These are phyloP conservation scores for Pezicula rhizophila DNA, from an alignment of 2,329 filamentous ascomycete species.

Conservation along the genomic window DNA sequence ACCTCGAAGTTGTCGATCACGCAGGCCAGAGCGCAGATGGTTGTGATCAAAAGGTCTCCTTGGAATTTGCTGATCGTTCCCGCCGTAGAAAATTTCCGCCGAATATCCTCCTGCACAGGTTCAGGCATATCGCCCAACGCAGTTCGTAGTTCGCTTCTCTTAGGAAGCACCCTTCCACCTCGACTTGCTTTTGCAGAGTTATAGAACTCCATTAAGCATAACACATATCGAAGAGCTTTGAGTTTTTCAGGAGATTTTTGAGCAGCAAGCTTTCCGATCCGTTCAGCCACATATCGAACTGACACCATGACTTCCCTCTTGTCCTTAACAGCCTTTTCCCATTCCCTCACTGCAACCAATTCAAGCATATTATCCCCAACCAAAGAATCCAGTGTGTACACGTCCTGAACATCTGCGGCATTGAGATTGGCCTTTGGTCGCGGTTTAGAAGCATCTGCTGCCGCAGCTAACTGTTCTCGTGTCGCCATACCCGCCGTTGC, in stretches of 20 bases:
- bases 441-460: conserved; percentile 62
- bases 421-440: conserved; percentile 64
- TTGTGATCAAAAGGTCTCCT: conserved; percentile 64
- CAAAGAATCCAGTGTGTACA: conserved; percentile 62
- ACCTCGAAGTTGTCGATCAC: conserved; percentile 70
- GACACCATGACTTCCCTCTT: conserved; percentile 49
- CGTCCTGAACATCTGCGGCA: conserved; percentile 62
- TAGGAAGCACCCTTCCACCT: conserved; percentile 46
- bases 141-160: conserved; percentile 55
- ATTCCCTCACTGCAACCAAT: conserved; percentile 64
- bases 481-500: conserved; percentile 61
- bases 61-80: conserved; percentile 66
- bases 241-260: conserved; percentile 42
- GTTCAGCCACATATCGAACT: conserved; percentile 60
- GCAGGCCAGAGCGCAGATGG: conserved; percentile 65
- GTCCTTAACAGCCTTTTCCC: conserved; percentile 61
- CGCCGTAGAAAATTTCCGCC: conserved; percentile 61
- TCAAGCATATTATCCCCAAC: conserved; percentile 64
- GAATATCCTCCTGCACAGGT: conserved; percentile 58
- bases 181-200: conserved; percentile 38
- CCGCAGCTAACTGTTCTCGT: conserved; percentile 57
- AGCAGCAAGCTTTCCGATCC: conserved; percentile 42
- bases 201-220: conserved; percentile 50
- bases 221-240: conserved; percentile 54
- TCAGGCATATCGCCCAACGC: conserved; percentile 52